Base-by-base conservation (phyloP, 257 asterid genomes). In the Solanum tacnaense region DNA sequence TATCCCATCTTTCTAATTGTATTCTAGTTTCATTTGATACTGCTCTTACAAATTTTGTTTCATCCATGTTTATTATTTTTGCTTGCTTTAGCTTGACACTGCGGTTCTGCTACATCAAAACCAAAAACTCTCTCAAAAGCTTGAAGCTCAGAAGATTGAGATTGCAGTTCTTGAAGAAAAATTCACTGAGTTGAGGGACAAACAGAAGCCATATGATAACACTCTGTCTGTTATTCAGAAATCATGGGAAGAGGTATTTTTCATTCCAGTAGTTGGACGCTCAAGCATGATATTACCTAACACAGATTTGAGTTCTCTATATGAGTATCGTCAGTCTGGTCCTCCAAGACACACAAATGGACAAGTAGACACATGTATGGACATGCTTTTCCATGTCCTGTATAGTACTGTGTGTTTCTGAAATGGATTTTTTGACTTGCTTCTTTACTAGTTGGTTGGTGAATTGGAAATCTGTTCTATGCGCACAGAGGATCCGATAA, bases 61-160 rank as follows among this genome's bases (percentile, higher is more conserved):
- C 70, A 3, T 46, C 56, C 70, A 18, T 82, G 71, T 31, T 82
- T 20, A 16, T 81, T 81, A 44, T 46, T 87, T 89, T 86, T 70
- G 44, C 58, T 78, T 89, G n/a, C 21, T 88, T 84, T 92, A 97
- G 99, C 97, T 97, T 31, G 98, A 97, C 87, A 94, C 96, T 5
- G 95, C 92, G 13, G 99, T 97, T 67, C 98, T 97, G 88, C 96
- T 92, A 88, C 96, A 95, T 91, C 99, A 97, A 92, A 97, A 97
- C 92, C 96, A 96, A 90, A 96, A 97, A 89, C 98, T 96, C 86
- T 87, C 88, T 38, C 99, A 95, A 93, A 97, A 97, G 93, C 88
- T 97, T 92, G 98, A 97, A 89, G 91, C 95, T 65, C 99, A 96
- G 90, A 97, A 95, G 90, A 91, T 93, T 68, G 99, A 96, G 94